A percentile compares a stretch with the other conserved stretches of the same genome.
These are phyloP conservation scores for Epichloe gansuensis DNA, from an alignment of 2,329 filamentous ascomycete genomes.

Conservation along the genomic window DNA sequence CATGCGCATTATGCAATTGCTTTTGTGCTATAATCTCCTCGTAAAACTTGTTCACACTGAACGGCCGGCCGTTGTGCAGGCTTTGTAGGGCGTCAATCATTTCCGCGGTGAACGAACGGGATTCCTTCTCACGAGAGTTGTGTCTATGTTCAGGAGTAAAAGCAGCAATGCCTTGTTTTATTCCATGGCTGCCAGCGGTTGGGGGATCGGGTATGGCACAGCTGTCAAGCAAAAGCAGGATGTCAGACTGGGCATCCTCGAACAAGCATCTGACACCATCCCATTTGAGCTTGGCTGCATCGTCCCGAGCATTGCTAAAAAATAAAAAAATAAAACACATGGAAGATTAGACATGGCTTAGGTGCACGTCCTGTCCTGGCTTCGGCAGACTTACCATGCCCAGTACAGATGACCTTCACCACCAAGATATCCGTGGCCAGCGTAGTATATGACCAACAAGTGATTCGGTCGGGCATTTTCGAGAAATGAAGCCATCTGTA, in stretches of 20 bases:
- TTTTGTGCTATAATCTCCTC: slow-evolving; percentile 39
- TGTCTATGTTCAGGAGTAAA: slow-evolving; percentile 38
- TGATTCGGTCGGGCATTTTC: slow-evolving; percentile 45
- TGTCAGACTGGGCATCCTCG: slow-evolving; percentile 50
- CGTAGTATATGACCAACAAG: slow-evolving; percentile 52
- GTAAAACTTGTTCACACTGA: slow-evolving; percentile 41
- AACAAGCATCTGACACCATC: slow-evolving; percentile 48
- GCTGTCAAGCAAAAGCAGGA: slow-evolving; percentile 49
- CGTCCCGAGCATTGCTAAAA: slow-evolving; percentile 40
- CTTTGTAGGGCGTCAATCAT: slow-evolving; percentile 42
- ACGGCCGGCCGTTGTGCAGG: slow-evolving; percentile 39
- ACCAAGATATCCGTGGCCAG: slow-evolving; percentile 46
- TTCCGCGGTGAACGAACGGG: slow-evolving; percentile 45
- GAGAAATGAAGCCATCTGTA: slow-evolving; percentile 46
- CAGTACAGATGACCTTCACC: slow-evolving; percentile 50
- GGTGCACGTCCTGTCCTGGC: not conserved
- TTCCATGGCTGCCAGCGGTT: slow-evolving; percentile 37
- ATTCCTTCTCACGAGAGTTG: slow-evolving; percentile 27
- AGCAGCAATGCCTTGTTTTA: slow-evolving; percentile 52
- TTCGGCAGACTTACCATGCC: slow-evolving; percentile 44
- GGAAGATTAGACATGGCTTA: slow-evolving; percentile 20
- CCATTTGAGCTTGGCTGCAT: slow-evolving; percentile 51
- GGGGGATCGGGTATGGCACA: slow-evolving; percentile 41
- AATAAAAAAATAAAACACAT: slow-evolving; percentile 4
- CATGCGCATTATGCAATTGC: slow-evolving; percentile 31